Evolutionary conservation across 441 rosid species (phyloP).

Genomic region (Biscutella auriculata): DNA sequence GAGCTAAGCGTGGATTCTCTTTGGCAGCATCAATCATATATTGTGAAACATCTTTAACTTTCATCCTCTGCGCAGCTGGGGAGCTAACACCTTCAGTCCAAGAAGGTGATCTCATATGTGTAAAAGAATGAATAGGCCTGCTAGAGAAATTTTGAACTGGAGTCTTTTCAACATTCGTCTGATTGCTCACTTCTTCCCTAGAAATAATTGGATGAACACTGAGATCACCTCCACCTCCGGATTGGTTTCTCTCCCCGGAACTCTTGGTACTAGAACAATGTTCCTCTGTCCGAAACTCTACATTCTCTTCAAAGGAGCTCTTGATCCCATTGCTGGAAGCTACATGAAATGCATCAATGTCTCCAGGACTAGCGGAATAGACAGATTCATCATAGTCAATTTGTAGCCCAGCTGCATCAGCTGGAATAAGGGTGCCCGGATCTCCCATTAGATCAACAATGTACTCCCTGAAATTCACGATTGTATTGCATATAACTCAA

Average conservation of each 20-base stretch:
- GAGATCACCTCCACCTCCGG: slow-evolving; percentile 28
- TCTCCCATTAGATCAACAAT: slow-evolving; percentile 96
- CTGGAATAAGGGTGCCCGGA: slow-evolving; percentile 94
- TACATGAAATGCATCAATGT: slow-evolving; percentile 34
- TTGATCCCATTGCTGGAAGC: slow-evolving; percentile 63
- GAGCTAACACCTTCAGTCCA: slow-evolving; percentile 98
- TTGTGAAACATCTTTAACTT: slow-evolving; percentile 91
- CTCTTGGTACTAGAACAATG: slow-evolving; percentile 31
- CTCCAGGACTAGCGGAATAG: slow-evolving; percentile 58
- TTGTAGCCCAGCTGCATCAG: slow-evolving; percentile 68
- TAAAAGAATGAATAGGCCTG: slow-evolving; percentile 41
- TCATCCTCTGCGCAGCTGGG: slow-evolving; percentile 78
- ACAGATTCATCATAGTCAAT: slow-evolving; percentile 47
- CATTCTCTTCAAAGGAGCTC: slow-evolving; percentile 46
- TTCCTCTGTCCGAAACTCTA: slow-evolving; percentile 28
- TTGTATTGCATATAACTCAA: slow-evolving; percentile 5
- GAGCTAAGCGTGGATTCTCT: slow-evolving; percentile 90
- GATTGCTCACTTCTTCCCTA: slow-evolving; percentile 24
- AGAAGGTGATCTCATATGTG: slow-evolving; percentile 82
- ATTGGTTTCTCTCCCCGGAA: slow-evolving; percentile 23
- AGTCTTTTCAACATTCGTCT: slow-evolving; percentile 27
- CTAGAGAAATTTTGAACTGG: slow-evolving; percentile 32
- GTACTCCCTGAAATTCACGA: slow-evolving; percentile 72
- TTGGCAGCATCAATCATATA: slow-evolving; percentile 97
- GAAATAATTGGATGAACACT: slow-evolving; percentile 20